phyloP scores from a whole-genome alignment of 805 yeast species.

The Candida germanica region DNA sequence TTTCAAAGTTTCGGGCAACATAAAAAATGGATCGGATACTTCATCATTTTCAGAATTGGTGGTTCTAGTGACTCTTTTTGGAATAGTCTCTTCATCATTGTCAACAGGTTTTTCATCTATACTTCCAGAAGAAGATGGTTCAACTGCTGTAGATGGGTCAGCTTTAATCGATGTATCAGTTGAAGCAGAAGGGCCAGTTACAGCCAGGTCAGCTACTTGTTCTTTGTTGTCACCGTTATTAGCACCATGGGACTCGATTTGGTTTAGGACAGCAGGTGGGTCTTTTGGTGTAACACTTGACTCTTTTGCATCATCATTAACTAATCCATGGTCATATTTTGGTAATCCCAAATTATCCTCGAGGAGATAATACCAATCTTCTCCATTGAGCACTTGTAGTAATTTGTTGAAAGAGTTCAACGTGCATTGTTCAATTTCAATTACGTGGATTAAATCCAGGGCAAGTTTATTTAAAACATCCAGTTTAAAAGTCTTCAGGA shows the following conservation, averaged over 20 bases:
- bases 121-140: slow-evolving; percentile 1
- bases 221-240: no score
- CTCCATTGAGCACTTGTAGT: slow-evolving; percentile 80
- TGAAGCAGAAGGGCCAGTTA: no score
- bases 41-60: slow-evolving; percentile 14
- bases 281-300: no score
- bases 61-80: slow-evolving; percentile 9
- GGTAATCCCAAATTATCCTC: slow-evolving; percentile 67
- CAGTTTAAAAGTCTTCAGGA: slow-evolving; percentile 62
- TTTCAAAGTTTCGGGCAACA: slow-evolving; percentile 51
- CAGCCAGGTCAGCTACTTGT: no score
- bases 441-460: slow-evolving; percentile 66
- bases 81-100: slow-evolving; percentile 19
- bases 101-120: slow-evolving; percentile 6
- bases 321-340: slow-evolving; percentile 62
- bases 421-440: slow-evolving; percentile 77
- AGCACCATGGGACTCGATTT: no score
- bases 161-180: neutral
- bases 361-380: slow-evolving; percentile 66
- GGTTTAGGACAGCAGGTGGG: neutral
- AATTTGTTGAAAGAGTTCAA: slow-evolving; percentile 70
- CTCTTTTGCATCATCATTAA: slow-evolving; percentile 11
- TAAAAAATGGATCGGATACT: slow-evolving; percentile 42
- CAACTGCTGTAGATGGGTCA: neutral
- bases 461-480: slow-evolving; percentile 55